phyloP scores from a whole-genome alignment of 805 yeast genomes.

The Candida incommunis region DNA sequence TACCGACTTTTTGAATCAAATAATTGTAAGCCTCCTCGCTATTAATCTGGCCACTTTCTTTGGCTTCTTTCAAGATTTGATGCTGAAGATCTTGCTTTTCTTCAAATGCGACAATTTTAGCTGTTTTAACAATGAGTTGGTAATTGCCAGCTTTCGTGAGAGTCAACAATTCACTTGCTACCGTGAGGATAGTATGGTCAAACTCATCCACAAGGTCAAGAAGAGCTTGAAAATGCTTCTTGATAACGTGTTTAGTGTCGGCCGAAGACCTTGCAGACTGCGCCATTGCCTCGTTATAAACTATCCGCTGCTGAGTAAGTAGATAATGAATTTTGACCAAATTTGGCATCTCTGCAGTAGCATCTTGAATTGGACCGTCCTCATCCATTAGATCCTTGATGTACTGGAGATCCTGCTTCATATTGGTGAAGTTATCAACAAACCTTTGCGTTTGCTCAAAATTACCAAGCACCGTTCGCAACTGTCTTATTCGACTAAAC shows the following conservation, averaged over 20 bases:
- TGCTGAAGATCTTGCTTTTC: constrained; percentile 60
- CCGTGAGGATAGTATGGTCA: constrained; percentile 44
- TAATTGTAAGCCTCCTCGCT: background rate
- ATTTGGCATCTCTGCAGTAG: constrained; percentile 32
- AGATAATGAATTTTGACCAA: constrained; percentile 56
- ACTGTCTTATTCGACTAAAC: constrained; percentile 53
- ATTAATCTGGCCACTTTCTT: background rate
- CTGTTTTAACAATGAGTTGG: constrained; percentile 53
- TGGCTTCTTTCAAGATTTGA: constrained; percentile 19
- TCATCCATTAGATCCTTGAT: constrained; percentile 40
- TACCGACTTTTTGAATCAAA: background rate
- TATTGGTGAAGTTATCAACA: constrained; percentile 44
- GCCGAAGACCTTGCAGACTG: constrained; percentile 39
- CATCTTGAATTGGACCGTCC: constrained; percentile 30
- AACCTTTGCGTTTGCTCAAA: constrained; percentile 56
- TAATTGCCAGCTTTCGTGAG: constrained; percentile 53
- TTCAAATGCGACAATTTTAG: constrained; percentile 70
- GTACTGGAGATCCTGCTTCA: constrained; percentile 34
- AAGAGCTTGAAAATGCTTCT: constrained; percentile 38
- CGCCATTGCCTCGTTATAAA: constrained; percentile 57
- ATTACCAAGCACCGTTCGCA: constrained; percentile 56
- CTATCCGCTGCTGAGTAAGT: constrained; percentile 58
- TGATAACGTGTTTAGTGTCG: constrained; percentile 57
- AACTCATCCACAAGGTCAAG: constrained; percentile 39
- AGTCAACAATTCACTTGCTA: constrained; percentile 61